A percentile compares a stretch with the other conserved stretches of the same genome.
These are phyloP conservation scores for Ceratocystis papillata DNA, from an alignment of 2,329 filamentous ascomycete genomes.

Conservation along the genomic window DNA sequence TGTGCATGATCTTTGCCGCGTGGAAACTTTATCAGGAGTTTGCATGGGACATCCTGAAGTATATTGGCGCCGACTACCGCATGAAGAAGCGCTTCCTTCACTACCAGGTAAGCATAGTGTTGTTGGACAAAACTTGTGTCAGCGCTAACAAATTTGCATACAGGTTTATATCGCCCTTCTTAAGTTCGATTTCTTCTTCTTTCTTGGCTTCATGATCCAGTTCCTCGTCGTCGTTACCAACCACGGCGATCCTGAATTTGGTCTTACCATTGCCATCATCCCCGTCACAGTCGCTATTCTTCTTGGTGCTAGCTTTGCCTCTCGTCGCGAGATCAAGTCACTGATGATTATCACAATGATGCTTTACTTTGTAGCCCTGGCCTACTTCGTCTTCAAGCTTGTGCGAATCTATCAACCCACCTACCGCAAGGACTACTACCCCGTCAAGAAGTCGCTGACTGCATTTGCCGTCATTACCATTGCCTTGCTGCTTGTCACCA, in stretches of 20 bases:
- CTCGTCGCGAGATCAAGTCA: slow-evolving; percentile 61
- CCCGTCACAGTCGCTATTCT: slow-evolving; percentile 86
- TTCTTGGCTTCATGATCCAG: slow-evolving; percentile 95
- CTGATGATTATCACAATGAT: slow-evolving; percentile 73
- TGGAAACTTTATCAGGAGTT: slow-evolving; percentile 99
- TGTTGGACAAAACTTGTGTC: background rate
- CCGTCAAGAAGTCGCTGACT: slow-evolving; percentile 75
- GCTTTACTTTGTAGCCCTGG: slow-evolving; percentile 77
- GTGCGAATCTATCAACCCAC: slow-evolving; percentile 77
- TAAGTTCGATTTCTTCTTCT: slow-evolving; percentile 99
- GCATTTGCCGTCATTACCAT: slow-evolving; percentile 93
- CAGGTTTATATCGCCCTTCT: slow-evolving; percentile 95
- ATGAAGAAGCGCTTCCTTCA: slow-evolving; percentile 95
- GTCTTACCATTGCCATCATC: slow-evolving; percentile 77
- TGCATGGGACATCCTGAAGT: slow-evolving; percentile 98
- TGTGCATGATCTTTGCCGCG: slow-evolving; percentile 63
- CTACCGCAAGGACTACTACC: slow-evolving; percentile 52
- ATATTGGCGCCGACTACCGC: slow-evolving; percentile 90
- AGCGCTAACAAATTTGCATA: background rate
- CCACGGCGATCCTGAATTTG: slow-evolving; percentile 62
- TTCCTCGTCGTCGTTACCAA: slow-evolving; percentile 84
- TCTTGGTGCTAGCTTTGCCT: slow-evolving; percentile 72
- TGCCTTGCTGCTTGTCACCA: slow-evolving; percentile 75
- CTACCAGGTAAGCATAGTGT: slow-evolving; percentile 61
- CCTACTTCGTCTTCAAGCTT: slow-evolving; percentile 97